phyloP scores from a whole-genome alignment of 1,139 yeast species.

The Magnusiomyces tetraspermus region DNA sequence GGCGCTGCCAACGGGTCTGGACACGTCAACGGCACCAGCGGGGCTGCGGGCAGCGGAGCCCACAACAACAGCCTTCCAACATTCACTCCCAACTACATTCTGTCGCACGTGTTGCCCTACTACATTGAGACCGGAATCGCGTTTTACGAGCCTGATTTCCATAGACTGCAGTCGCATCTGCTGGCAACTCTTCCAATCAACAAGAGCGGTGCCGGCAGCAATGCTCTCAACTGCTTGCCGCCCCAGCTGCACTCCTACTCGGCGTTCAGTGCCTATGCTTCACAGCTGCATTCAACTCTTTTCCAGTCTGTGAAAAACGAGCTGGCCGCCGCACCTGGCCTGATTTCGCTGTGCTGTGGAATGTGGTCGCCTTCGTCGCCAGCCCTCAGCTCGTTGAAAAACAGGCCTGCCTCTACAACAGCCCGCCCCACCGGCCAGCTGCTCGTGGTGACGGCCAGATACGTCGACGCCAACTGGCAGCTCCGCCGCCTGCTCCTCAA shows the following conservation, averaged over 20 bases:
- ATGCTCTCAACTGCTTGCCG: too few species aligned
- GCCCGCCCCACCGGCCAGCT: neutral
- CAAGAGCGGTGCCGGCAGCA: too few species aligned
- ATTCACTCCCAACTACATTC: conserved; percentile 2
- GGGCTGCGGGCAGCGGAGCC: neutral
- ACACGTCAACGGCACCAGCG: neutral
- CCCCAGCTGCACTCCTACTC: conserved; percentile 13
- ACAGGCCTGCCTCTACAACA: neutral
- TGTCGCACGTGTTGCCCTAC: conserved; percentile 1
- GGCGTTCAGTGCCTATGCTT: conserved; percentile 11
- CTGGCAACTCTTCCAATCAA: neutral
- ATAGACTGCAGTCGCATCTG: conserved; percentile 1
- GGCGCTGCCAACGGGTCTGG: neutral
- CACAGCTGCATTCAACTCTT: conserved; percentile 11
- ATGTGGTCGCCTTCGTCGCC: conserved; percentile 13
- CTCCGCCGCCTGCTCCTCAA: conserved; percentile 10
- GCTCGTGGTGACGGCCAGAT: conserved; percentile 14
- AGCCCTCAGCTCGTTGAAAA: neutral
- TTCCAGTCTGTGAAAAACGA: conserved; percentile 10
- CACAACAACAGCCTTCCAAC: neutral
- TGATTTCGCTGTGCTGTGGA: conserved; percentile 14
- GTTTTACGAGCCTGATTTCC: conserved; percentile 4
- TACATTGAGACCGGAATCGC: conserved; percentile 5
- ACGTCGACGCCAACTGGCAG: conserved; percentile 13
- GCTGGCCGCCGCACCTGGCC: conserved; percentile 9